Conservation (phyloP, 805 yeast species). For the Sugiyamaella floridensis region DNA sequence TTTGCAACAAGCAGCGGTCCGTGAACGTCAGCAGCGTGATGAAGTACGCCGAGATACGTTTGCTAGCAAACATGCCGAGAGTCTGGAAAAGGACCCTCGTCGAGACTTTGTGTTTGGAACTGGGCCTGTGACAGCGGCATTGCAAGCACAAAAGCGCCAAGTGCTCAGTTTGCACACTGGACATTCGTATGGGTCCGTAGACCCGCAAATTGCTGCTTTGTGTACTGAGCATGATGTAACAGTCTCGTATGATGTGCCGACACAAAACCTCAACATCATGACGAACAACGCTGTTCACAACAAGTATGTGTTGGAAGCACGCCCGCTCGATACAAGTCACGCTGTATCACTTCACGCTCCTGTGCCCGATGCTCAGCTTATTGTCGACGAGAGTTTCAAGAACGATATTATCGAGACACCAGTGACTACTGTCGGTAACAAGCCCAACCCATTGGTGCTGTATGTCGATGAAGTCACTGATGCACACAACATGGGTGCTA, state of each 20-base stretch:
- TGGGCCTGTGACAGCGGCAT: slow-evolving; percentile 65
- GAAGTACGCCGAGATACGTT: slow-evolving; percentile 33
- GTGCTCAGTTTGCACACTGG: slow-evolving; percentile 47
- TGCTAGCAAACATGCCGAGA: slow-evolving; percentile 20
- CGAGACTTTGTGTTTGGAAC: slow-evolving; percentile 69
- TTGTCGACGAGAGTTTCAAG: background rate
- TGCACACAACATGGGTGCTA: slow-evolving; percentile 84
- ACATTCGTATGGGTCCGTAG: slow-evolving; percentile 30
- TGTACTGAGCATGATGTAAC: slow-evolving; percentile 37
- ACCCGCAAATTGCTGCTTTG: slow-evolving; percentile 39
- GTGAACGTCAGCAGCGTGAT: background rate
- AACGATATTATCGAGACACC: background rate
- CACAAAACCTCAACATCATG: slow-evolving; percentile 50
- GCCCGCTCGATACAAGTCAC: slow-evolving; percentile 33
- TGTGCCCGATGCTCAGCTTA: background rate
- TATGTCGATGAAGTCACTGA: slow-evolving; percentile 76
- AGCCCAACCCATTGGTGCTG: slow-evolving; percentile 54
- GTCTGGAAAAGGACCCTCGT: slow-evolving; percentile 16
- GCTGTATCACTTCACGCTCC: background rate
- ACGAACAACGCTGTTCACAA: slow-evolving; percentile 72
- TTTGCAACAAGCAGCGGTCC: background rate
- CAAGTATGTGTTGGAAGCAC: slow-evolving; percentile 66
- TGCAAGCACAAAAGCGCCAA: slow-evolving; percentile 48
- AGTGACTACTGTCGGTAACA: slow-evolving; percentile 7
- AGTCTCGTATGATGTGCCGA: slow-evolving; percentile 14